Base-by-base conservation (phyloP, 345 rosid species). In the Citrus hindsii region DNA sequence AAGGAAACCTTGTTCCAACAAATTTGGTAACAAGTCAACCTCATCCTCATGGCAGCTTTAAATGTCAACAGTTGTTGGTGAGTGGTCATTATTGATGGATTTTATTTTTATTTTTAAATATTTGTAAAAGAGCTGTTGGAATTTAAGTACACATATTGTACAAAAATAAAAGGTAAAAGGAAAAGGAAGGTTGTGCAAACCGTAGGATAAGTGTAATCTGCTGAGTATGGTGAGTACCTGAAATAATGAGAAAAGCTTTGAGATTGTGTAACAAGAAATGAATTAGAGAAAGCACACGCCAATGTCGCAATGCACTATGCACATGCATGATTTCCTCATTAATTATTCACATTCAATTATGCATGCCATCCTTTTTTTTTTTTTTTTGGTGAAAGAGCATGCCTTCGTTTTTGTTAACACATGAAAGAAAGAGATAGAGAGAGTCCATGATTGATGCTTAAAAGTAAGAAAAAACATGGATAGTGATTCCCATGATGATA, bases 201-300 rank as follows among this genome's bases (percentile, higher is more conserved):
- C 96, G 98, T 77, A 27, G 98, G 96, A 82, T 93, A 95, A 64
- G 88, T 83, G 88, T 95, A 95, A 76, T 95, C 97, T 67, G 92
- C 93, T 18, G 99, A 90, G 88, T 89, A 95, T 1, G 92, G 81
- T 40, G 99, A 91, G 91, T 90, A 95, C 92, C 99, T 95, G 91
- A 79, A 87, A 81, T 27, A 58, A 72, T 7, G 13, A 32, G 10
- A 68, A 71, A 46, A 63, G 18, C 51, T 12, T 42, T 42, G 51
- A 12, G 51, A 42, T 12, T 42, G 51, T 12, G 51, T 13, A 46
- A 46, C 18, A 13, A 46, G 51, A 46, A 46, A 46, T 46, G 18
- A 46, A 46, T 46, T 46, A 46, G 18, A 46, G 51, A 46, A 46
- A 46, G 51, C 18, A 13, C 14, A 9, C 46, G 46, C 46, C 13